Percentiles rank a stretch among this genome's conserved stretches.
phyloP scores from a whole-genome alignment of 805 yeast species.

The Wickerhamomyces tratensis region DNA sequence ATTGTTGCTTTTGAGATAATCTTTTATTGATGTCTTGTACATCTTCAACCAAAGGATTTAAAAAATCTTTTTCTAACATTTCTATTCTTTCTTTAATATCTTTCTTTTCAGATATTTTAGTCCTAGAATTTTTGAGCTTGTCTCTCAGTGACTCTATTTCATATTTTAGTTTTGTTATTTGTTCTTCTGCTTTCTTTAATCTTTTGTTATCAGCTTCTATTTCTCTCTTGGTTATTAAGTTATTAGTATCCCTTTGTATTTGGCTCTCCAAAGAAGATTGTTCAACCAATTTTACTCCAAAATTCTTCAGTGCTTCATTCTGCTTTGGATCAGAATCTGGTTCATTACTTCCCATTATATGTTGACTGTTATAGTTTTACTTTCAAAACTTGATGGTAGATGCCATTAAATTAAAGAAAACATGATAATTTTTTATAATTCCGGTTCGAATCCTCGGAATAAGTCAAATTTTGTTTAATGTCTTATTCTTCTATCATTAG shows the following conservation, averaged over 20 bases:
- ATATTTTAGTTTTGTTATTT: slow-evolving; percentile 30
- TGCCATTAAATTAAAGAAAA: too few species aligned
- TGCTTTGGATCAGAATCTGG: too few species aligned
- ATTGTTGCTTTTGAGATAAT: slow-evolving; percentile 20
- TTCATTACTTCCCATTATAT: too few species aligned
- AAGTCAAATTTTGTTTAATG: too few species aligned
- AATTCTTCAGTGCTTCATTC: slow-evolving; percentile 18
- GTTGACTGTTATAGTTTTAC: too few species aligned
- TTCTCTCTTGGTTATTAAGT: slow-evolving; percentile 49
- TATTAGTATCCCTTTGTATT: slow-evolving; percentile 62
- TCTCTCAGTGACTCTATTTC: slow-evolving; percentile 39
- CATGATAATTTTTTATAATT: too few species aligned
- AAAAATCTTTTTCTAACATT: slow-evolving; percentile 37
- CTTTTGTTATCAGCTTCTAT: slow-evolving; percentile 68
- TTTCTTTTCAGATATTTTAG: slow-evolving; percentile 58
- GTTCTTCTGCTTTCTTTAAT: slow-evolving; percentile 53
- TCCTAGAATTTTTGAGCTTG: slow-evolving; percentile 38
- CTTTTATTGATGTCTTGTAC: slow-evolving; percentile 49
- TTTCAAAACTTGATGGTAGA: too few species aligned
- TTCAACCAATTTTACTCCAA: slow-evolving; percentile 58
- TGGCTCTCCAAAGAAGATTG: slow-evolving; percentile 72
- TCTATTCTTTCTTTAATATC: slow-evolving; percentile 43
- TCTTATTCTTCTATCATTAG: too few species aligned
- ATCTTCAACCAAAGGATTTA: slow-evolving; percentile 48
- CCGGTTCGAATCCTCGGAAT: too few species aligned